phyloP scores from a whole-genome alignment of 2,329 filamentous ascomycete species.

The Xenoacremonium recifei region DNA sequence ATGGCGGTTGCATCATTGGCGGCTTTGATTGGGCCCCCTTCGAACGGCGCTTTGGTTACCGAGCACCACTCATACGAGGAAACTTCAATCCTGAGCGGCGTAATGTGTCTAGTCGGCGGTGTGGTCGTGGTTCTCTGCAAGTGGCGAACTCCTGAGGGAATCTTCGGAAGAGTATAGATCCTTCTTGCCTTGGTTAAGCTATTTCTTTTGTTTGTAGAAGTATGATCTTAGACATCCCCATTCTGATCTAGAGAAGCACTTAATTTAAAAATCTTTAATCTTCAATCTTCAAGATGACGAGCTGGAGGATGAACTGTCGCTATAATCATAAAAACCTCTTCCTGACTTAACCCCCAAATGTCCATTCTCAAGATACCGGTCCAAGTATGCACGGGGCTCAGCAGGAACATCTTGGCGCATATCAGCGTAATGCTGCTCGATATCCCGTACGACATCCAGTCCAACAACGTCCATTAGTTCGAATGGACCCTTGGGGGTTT shows the following conservation, averaged over 20 bases:
- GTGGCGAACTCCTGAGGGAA: conserved; percentile 4
- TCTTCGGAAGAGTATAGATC: conserved; percentile 1
- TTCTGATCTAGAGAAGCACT: no score
- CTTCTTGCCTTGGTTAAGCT: no score
- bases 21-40: conserved; percentile 37
- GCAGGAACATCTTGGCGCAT: conserved; percentile 20
- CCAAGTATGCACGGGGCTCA: conserved; percentile 24
- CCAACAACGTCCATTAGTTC: conserved; percentile 32
- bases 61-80: conserved; percentile 31
- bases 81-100: conserved; percentile 22
- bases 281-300: no score
- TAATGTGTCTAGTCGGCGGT: conserved; percentile 18
- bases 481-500: conserved; percentile 30
- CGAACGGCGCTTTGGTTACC: conserved; percentile 35
- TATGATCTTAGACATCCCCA: no score
- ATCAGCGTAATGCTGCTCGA: conserved; percentile 31
- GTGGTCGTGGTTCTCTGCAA: conserved; percentile 15
- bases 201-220: no score
- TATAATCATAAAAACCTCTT: conserved; percentile 27
- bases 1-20: conserved; percentile 40
- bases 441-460: conserved; percentile 29
- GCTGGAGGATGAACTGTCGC: no score
- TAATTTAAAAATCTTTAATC: no score
- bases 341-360: conserved; percentile 29
- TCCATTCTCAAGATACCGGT: conserved; percentile 19